Percentiles rank a stretch among this genome's conserved stretches.
These are phyloP conservation scores for Sclerotinia trifoliorum DNA, from an alignment of 2,329 filamentous ascomycete genomes.

Conservation along the genomic window DNA sequence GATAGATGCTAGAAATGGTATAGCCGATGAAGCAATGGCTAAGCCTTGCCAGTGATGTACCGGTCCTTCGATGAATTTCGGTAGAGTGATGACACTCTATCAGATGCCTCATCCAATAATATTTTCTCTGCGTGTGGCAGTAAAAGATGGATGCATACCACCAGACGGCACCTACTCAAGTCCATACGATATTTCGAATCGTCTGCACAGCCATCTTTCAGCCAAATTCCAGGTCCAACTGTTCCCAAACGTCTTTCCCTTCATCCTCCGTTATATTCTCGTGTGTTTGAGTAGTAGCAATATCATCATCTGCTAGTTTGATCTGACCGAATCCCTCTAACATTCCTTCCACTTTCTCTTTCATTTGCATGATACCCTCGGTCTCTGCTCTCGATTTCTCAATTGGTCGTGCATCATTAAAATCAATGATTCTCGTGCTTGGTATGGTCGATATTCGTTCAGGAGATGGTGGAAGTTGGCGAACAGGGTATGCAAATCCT, in stretches of 20 bases:
- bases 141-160: background rate
- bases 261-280: slow-evolving; percentile 23
- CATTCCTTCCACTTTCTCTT: slow-evolving; percentile 70
- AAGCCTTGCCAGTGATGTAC: slow-evolving; percentile 4
- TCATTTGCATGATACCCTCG: slow-evolving; percentile 62
- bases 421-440: slow-evolving; percentile 85
- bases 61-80: background rate
- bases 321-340: slow-evolving; percentile 66
- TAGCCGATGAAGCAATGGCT: slow-evolving; percentile 7
- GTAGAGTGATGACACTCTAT: background rate
- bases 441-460: slow-evolving; percentile 92
- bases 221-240: slow-evolving; percentile 45
- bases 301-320: slow-evolving; percentile 25
- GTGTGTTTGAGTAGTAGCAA: slow-evolving; percentile 26
- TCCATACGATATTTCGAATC: background rate
- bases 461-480: slow-evolving; percentile 91
- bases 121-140: background rate
- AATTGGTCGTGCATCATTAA: slow-evolving; percentile 84
- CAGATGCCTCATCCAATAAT: background rate
- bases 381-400: slow-evolving; percentile 71
- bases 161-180: too few relatives aligned
- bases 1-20: background rate
- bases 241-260: slow-evolving; percentile 45
- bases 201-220: background rate
- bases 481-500: slow-evolving; percentile 76